These are phyloP conservation scores for Penicillium angulare DNA, from an alignment of 495 filamentous ascomycete genomes.

Conservation along the genomic window DNA sequence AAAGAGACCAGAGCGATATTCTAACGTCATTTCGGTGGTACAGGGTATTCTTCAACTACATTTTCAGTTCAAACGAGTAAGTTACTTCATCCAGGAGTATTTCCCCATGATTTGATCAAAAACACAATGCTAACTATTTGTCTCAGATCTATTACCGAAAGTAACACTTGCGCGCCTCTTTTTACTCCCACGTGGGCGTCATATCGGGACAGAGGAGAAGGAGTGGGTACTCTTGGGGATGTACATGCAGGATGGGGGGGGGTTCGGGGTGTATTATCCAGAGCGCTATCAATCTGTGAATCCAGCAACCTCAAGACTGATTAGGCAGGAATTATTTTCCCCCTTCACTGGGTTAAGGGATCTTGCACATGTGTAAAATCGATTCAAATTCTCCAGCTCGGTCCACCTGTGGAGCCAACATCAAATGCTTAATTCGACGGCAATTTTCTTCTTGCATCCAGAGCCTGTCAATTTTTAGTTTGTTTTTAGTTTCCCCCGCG, in stretches of 20 bases:
- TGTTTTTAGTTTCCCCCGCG: too few species aligned
- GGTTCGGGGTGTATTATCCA: conserved; percentile 25
- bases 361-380: conserved; percentile 14
- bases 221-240: neutral
- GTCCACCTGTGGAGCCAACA: conserved; percentile 14
- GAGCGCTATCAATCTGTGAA: conserved; percentile 12
- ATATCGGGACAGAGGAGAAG: conserved; percentile 13
- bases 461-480: too few species aligned
- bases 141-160: conserved; percentile 42
- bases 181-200: conserved; percentile 1
- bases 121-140: conserved; percentile 14
- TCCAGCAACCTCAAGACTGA: conserved; percentile 4
- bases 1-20: too few species aligned
- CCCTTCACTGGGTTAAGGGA: neutral
- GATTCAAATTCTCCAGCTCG: conserved; percentile 7
- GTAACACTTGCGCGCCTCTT: conserved; percentile 19
- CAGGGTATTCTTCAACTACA: conserved; percentile 95
- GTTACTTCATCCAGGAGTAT: conserved; percentile 6
- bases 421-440: conserved; percentile 24
- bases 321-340: conserved; percentile 27
- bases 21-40: conserved; percentile 4
- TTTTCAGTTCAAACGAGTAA: conserved; percentile 92
- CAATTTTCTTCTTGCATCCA: neutral
- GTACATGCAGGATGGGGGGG: conserved; percentile 14
- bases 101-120: neutral